A percentile compares a stretch with the other conserved stretches of the same genome.
Evolutionary conservation across 352 stramenopile species (phyloP).

Genomic region (Phytophthora vignae): DNA sequence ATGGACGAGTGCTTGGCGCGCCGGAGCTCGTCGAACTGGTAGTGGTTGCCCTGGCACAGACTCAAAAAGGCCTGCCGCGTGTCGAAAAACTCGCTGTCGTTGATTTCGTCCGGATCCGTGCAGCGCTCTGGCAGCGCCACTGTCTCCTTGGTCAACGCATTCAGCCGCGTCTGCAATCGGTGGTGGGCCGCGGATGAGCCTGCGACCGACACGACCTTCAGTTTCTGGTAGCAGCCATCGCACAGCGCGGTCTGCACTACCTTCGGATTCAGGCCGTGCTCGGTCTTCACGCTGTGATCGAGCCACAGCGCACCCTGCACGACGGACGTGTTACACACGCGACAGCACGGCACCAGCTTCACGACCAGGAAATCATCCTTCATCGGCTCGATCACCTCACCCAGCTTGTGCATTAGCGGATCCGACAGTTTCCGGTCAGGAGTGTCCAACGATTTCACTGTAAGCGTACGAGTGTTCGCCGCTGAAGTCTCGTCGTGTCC

Average conservation of each 20-base stretch:
- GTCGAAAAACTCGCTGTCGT: constrained; percentile 94
- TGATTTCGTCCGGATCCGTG: constrained; percentile 81
- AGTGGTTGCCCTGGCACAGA: constrained; percentile 97
- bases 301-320: constrained; percentile 75
- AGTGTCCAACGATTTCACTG: constrained; percentile 67
- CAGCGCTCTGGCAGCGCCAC: constrained; percentile 78
- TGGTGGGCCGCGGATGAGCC: constrained; percentile 47
- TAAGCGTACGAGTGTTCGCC: constrained; percentile 37
- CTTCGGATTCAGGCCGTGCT: constrained; percentile 69
- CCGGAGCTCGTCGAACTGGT: constrained; percentile 99
- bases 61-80: constrained; percentile 98
- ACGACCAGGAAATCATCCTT: constrained; percentile 92
- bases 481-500: constrained; percentile 37
- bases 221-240: constrained; percentile 82
- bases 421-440: constrained; percentile 76
- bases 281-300: constrained; percentile 69
- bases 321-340: constrained; percentile 80
- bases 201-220: constrained; percentile 42
- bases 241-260: constrained; percentile 79
- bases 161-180: constrained; percentile 57
- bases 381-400: constrained; percentile 90
- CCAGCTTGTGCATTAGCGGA: constrained; percentile 86
- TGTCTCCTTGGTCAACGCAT: constrained; percentile 58
- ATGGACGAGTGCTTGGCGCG: constrained; percentile 99
- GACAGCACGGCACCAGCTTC: constrained; percentile 87